Percentiles rank a stretch among this genome's conserved stretches.
Evolutionary conservation across 306 rosid genomes (phyloP).

Genomic region (Fagus sylvatica): DNA sequence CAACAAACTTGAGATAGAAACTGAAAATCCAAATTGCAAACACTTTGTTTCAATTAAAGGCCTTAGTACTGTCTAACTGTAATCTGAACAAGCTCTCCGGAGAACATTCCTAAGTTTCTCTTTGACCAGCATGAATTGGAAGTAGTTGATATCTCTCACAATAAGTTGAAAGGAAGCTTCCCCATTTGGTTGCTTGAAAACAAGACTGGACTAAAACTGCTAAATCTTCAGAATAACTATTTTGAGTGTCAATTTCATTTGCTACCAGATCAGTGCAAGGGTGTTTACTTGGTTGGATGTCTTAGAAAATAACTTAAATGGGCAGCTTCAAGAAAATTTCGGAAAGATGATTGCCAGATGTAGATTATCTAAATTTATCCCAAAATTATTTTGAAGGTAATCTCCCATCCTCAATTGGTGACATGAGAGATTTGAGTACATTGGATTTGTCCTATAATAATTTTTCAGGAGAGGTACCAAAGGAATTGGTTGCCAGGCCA

Average conservation of each 20-base stretch:
- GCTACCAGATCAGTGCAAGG: neutral
- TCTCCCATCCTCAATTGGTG: slow-evolving; percentile 24
- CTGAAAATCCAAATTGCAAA: slow-evolving; percentile 17
- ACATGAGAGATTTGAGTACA: rapidly evolving
- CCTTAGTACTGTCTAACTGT: neutral
- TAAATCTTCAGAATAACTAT: slow-evolving; percentile 1
- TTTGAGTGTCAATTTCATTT: slow-evolving; percentile 10
- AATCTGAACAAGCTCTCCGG: slow-evolving; percentile 11
- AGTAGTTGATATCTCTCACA: slow-evolving; percentile 12
- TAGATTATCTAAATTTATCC: neutral
- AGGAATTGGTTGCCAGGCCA: neutral
- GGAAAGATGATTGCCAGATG: neutral
- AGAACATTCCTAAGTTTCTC: slow-evolving; percentile 21
- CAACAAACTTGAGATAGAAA: slow-evolving; percentile 5
- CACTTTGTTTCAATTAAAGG: slow-evolving; percentile 31
- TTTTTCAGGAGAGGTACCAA: slow-evolving; percentile 17
- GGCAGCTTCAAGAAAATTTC: slow-evolving; percentile 1
- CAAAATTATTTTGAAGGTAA: slow-evolving; percentile 22
- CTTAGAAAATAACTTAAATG: slow-evolving; percentile 23
- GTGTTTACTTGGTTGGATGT: neutral
- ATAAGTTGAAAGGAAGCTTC: too few species aligned
- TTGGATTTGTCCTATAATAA: slow-evolving; percentile 31
- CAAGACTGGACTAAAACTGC: slow-evolving; percentile 15
- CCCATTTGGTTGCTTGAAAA: slow-evolving; percentile 30
- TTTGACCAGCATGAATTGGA: slow-evolving; percentile 15